phyloP scores from a whole-genome alignment of 2,329 filamentous ascomycete species.

The Peltaster fructicola region DNA sequence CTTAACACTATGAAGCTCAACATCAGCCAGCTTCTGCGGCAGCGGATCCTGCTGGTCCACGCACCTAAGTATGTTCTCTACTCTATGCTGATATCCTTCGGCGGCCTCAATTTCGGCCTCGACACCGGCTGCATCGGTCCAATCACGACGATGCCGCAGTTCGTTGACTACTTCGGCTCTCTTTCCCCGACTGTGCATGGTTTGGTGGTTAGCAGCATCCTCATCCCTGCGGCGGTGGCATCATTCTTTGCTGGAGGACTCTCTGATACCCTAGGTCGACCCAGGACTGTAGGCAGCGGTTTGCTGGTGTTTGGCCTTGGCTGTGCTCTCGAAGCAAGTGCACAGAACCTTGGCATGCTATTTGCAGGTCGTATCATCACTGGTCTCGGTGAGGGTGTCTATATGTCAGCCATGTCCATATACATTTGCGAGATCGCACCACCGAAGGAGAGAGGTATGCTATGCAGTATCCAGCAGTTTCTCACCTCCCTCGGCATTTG shows the following conservation, averaged over 20 bases:
- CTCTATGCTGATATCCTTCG: no score
- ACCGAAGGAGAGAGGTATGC: slow-evolving; percentile 26
- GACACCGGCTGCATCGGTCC: slow-evolving; percentile 42
- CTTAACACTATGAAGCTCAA: no score
- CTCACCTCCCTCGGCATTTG: slow-evolving; percentile 27
- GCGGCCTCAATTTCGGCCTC: no score
- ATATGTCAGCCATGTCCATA: slow-evolving; percentile 43
- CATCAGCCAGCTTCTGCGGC: no score
- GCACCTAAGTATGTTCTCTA: no score
- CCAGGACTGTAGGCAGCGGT: slow-evolving; percentile 32
- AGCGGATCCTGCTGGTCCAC: no score
- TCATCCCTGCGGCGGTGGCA: slow-evolving; percentile 37
- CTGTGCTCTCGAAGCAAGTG: slow-evolving; percentile 33
- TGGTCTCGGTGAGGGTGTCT: slow-evolving; percentile 43
- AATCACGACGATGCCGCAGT: slow-evolving; percentile 40
- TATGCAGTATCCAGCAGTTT: slow-evolving; percentile 8
- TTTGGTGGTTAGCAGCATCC: slow-evolving; percentile 40
- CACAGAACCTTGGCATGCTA: slow-evolving; percentile 33
- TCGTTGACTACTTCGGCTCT: slow-evolving; percentile 31
- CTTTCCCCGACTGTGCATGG: slow-evolving; percentile 37
- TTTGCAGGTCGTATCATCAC: slow-evolving; percentile 36
- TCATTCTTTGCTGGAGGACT: slow-evolving; percentile 40
- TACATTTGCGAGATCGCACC: slow-evolving; percentile 23
- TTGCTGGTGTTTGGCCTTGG: slow-evolving; percentile 36
- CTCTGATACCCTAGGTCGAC: slow-evolving; percentile 36